A percentile compares a stretch with the other conserved stretches of the same genome.
These are phyloP conservation scores for Pestalotiopsis sp. DNA, from an alignment of 2,329 filamentous ascomycete species.

Conservation along the genomic window DNA sequence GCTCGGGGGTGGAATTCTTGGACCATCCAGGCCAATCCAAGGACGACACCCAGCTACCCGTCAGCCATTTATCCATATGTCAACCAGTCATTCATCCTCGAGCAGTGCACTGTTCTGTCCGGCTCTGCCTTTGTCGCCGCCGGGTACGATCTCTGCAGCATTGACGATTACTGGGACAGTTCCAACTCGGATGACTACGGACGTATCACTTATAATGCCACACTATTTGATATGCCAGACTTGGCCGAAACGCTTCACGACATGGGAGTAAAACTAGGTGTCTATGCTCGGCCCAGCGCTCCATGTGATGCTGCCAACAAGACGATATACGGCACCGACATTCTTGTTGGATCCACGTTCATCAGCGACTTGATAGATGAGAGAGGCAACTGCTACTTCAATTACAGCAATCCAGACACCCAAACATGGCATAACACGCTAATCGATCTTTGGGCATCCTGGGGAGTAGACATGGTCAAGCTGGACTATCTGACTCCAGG, in stretches of 20 bases:
- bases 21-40: constrained; percentile 23
- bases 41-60: constrained; percentile 17
- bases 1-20: constrained; percentile 28
- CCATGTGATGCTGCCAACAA: constrained; percentile 24
- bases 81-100: constrained; percentile 21
- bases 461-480: constrained; percentile 30
- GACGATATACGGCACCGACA: constrained; percentile 26
- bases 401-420: constrained; percentile 25
- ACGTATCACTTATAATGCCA: constrained; percentile 24
- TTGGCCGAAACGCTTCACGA: constrained; percentile 26
- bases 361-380: constrained; percentile 19
- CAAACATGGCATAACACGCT: constrained; percentile 29
- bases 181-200: constrained; percentile 27
- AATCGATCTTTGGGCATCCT: constrained; percentile 1
- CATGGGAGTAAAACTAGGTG: constrained; percentile 25
- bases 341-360: constrained; percentile 23
- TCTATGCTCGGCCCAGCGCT: constrained; percentile 30
- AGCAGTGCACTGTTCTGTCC: constrained; percentile 24
- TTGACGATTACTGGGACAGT: constrained; percentile 29
- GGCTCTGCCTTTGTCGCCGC: constrained; percentile 17
- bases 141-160: constrained; percentile 28
- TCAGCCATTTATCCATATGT: constrained; percentile 8
- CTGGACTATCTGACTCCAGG: constrained; percentile 31
- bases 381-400: constrained; percentile 23
- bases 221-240: constrained; percentile 24